Evolutionary conservation across 805 yeast genomes (phyloP).

Genomic region (Saturnispora saitoi): DNA sequence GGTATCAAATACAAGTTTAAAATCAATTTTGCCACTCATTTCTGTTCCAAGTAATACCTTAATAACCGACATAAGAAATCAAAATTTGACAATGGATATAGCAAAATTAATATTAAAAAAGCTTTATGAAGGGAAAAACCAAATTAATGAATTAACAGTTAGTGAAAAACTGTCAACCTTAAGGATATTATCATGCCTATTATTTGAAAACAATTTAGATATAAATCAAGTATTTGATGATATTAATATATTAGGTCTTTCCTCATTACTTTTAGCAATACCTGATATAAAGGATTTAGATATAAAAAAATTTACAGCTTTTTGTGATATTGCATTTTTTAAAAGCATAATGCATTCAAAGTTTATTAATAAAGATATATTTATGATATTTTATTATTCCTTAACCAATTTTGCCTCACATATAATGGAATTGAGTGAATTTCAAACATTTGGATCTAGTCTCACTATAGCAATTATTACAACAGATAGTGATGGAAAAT

Average conservation of each 20-base stretch:
- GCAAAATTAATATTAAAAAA: background rate
- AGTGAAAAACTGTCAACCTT: background rate
- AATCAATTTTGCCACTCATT: background rate
- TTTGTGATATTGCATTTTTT: background rate
- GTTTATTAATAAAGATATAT: background rate
- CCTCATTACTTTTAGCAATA: background rate
- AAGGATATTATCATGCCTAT: background rate
- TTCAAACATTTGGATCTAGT: background rate
- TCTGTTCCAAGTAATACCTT: background rate
- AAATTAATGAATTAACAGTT: background rate
- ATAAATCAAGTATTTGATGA: background rate
- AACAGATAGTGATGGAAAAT: background rate
- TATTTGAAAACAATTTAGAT: background rate
- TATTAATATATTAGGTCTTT: background rate
- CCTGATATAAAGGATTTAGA: background rate
- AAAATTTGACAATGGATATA: background rate
- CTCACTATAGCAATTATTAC: background rate
- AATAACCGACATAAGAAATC: background rate
- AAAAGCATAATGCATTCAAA: background rate
- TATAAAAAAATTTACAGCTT: background rate
- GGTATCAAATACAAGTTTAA: background rate
- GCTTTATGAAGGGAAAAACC: background rate
- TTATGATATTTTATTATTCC: background rate
- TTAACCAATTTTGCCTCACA: background rate
- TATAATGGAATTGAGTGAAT: background rate